Evolutionary conservation across 257 asterid species (phyloP).

Genomic region (Solanum arcanum): DNA sequence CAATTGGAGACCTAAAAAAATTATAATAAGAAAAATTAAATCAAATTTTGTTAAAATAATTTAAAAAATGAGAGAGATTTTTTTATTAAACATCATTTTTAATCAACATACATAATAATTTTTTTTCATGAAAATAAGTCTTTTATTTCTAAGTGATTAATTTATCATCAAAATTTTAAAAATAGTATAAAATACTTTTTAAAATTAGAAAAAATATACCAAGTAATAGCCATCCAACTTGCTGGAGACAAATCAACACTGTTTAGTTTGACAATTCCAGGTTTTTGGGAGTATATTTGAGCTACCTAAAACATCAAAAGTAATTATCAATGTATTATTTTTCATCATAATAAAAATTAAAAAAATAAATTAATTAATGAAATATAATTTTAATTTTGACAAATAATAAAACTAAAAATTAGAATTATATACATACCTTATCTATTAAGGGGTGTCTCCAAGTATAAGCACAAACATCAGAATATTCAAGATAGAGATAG

Average conservation of each 20-base stretch:
- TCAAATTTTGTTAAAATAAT: background rate
- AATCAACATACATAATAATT: too few species aligned
- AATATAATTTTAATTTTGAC: background rate
- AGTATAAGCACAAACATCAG: background rate
- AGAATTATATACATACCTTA: background rate
- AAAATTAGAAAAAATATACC: background rate
- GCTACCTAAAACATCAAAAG: background rate
- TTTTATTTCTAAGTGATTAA: background rate
- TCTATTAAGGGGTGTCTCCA: background rate
- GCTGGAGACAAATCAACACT: background rate
- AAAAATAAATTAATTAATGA: background rate
- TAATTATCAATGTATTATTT: background rate
- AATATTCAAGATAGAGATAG: background rate
- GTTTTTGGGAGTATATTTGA: background rate
- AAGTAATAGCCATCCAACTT: background rate
- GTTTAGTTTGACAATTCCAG: background rate
- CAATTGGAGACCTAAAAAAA: conserved; percentile 50
- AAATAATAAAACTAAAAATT: background rate
- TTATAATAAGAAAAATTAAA: background rate
- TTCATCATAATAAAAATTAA: background rate
- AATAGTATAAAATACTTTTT: background rate
- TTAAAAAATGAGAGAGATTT: too few species aligned
- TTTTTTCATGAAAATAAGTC: background rate
- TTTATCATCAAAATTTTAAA: background rate
- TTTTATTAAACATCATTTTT: too few species aligned